Percentiles rank a stretch among this genome's conserved stretches.
phyloP scores from a whole-genome alignment of 768 basidiomycete species.

The Trametes punicea region DNA sequence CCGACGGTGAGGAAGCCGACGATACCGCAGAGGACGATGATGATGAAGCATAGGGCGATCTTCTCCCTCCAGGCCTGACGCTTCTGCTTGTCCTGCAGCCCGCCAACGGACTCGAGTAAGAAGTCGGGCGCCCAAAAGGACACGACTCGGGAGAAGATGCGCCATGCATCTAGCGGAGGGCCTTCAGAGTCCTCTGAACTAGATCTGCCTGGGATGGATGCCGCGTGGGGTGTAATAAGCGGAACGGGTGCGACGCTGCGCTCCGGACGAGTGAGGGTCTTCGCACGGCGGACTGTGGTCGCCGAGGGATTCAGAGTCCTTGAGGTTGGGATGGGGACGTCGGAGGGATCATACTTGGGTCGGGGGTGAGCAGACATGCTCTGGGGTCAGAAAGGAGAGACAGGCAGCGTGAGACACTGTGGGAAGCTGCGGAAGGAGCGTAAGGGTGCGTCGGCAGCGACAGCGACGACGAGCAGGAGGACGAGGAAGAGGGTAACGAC shows the following conservation, averaged over 20 bases:
- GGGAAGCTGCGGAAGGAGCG: slow-evolving; percentile 13
- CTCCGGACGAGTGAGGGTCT: slow-evolving; percentile 96
- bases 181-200: slow-evolving; percentile 27
- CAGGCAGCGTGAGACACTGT: slow-evolving; percentile 9
- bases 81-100: slow-evolving; percentile 72
- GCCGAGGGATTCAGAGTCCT: slow-evolving; percentile 32
- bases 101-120: slow-evolving; percentile 68
- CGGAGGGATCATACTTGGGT: slow-evolving; percentile 34
- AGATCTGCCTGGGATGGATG: slow-evolving; percentile 39
- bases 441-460: slow-evolving; percentile 19
- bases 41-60: slow-evolving; percentile 88
- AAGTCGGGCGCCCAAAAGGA: slow-evolving; percentile 91
- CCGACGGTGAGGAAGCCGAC: slow-evolving; percentile 95
- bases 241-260: slow-evolving; percentile 91
- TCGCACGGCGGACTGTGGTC: slow-evolving; percentile 76
- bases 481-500: slow-evolving; percentile 21
- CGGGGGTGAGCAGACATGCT: slow-evolving; percentile 24
- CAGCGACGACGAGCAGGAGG: slow-evolving; percentile 21
- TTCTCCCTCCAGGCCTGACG: slow-evolving; percentile 98
- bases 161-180: slow-evolving; percentile 64
- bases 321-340: slow-evolving; percentile 65
- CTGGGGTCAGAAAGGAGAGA: slow-evolving; percentile 21
- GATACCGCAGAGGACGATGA: slow-evolving; percentile 66
- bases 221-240: slow-evolving; percentile 79
- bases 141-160: slow-evolving; percentile 69